Evolutionary conservation across 2,329 filamentous ascomycete species (phyloP).

Genomic region (Colletotrichum spaethianum): DNA sequence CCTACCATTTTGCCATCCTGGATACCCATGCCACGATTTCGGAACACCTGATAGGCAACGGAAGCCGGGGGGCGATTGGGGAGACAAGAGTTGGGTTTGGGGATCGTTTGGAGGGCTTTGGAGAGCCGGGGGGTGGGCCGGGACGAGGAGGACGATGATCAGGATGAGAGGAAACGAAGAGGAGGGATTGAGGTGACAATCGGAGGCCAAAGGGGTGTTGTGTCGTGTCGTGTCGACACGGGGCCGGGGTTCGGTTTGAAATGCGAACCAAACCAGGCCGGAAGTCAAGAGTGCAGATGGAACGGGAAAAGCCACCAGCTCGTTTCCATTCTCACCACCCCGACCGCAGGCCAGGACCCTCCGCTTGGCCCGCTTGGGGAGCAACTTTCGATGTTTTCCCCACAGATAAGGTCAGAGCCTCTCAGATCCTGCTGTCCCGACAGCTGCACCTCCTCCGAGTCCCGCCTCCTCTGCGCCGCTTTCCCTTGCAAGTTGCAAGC

Average conservation of each 20-base stretch:
- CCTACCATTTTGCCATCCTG: conserved; percentile 21
- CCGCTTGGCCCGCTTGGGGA: conserved; percentile 19
- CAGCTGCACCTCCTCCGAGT: conserved; percentile 12
- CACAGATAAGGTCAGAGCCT: conserved; percentile 39
- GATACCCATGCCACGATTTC: conserved; percentile 4
- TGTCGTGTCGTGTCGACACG: too few relatives aligned
- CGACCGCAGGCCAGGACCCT: conserved; percentile 6
- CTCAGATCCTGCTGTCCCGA: conserved; percentile 11
- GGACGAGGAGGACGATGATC: background rate
- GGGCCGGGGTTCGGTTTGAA: conserved; percentile 1
- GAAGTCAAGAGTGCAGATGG: background rate
- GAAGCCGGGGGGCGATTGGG: conserved; percentile 6
- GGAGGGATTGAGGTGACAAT: background rate
- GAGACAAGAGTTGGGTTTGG: conserved; percentile 5
- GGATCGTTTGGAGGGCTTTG: conserved; percentile 1
- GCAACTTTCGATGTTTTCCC: conserved; percentile 39
- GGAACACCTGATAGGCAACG: background rate
- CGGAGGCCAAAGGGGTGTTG: background rate
- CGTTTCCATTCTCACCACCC: background rate
- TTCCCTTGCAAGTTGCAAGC: background rate
- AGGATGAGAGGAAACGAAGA: background rate
- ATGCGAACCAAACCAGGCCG: background rate
- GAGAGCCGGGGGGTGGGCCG: background rate
- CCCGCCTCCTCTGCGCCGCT: background rate
- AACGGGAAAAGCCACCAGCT: background rate